Evolutionary conservation across 495 filamentous ascomycete species (phyloP).

Genomic region (Penicillium goetzii): DNA sequence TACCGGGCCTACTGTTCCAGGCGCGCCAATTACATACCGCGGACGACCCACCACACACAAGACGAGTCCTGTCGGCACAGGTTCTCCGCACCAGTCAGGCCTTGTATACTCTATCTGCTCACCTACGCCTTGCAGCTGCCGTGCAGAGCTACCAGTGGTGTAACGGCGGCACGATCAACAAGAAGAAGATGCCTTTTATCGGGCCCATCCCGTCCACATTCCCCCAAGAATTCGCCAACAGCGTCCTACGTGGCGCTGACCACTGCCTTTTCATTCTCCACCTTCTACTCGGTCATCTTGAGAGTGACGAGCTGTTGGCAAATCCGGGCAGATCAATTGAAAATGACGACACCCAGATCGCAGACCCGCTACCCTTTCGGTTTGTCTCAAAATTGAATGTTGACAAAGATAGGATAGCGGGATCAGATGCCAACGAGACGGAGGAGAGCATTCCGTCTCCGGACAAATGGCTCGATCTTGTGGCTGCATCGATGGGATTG

Average conservation of each 20-base stretch:
- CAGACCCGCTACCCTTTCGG: constrained; percentile 22
- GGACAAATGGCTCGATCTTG: constrained; percentile 29
- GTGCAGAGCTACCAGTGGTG: constrained; percentile 15
- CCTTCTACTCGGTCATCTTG: constrained; percentile 22
- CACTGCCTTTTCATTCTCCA: constrained; percentile 24
- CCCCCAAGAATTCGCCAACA: constrained; percentile 29
- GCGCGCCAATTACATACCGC: constrained; percentile 15
- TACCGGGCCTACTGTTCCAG: constrained; percentile 26
- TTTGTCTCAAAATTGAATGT: constrained; percentile 23
- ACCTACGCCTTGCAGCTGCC: constrained; percentile 22
- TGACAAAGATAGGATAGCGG: not conserved
- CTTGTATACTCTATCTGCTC: constrained; percentile 14
- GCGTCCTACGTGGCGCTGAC: constrained; percentile 25
- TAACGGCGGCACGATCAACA: not conserved
- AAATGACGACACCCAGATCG: not conserved
- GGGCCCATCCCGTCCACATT: constrained; percentile 28
- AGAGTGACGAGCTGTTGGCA: not conserved
- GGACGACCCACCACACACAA: constrained; percentile 5
- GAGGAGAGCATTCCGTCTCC: constrained; percentile 8
- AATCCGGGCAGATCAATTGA: not conserved
- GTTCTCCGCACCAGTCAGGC: constrained; percentile 12
- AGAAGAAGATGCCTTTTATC: constrained; percentile 17
- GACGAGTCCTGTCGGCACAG: not conserved
- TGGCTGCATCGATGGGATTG: constrained; percentile 32
- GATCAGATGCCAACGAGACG: not conserved